Base-by-base conservation (phyloP, 345 rosid species). In the Linum trigynum region DNA sequence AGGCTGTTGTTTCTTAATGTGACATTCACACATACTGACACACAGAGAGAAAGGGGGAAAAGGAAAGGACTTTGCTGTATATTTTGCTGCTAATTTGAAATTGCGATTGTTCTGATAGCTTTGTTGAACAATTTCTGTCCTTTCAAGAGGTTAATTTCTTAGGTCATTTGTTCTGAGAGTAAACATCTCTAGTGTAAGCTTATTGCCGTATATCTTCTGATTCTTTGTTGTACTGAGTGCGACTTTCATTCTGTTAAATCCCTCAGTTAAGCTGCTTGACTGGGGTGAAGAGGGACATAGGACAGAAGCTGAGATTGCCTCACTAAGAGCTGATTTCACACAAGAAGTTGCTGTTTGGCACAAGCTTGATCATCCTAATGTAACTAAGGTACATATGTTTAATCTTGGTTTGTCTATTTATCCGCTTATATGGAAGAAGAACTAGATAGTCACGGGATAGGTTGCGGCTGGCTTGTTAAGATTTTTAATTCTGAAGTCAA, bases 201-300 rank as follows among this genome's bases (percentile, higher is more conserved):
- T 23, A 23, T 23, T 23, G 32, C 32, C 32, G 8, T 64, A 56
- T 16, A 32, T 63, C 53, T 40, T 2, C 39, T 39, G 59, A 51
- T 43, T 69, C 62, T 42, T 64, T 57, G 59, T 76, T 65, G 65
- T 17, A 50, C 69, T 57, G 23, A 65, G 36, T 3, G 57, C 66
- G 23, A 10, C 39, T 66, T 12, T 39, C 39, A 76, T 17, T 55
- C 57, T 67, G 64, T 23, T 36, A 64, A 62, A 15, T 45, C 71
- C 59, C 68, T 69, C 74, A 94, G 99, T 91, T 68, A 94, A 94
- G 84, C 77, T 94, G 69, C 97, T 94, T 69, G 99, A 94, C 82
- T 94, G 99, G 99, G 99, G 99, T 65, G 99, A 94, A 82, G 99
- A 90, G 70, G 97, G 97, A 57, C 97, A 90, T 42, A 85, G 97